phyloP scores from a whole-genome alignment of 2,329 filamentous ascomycete species.

The Rugonectria rugulosa region DNA sequence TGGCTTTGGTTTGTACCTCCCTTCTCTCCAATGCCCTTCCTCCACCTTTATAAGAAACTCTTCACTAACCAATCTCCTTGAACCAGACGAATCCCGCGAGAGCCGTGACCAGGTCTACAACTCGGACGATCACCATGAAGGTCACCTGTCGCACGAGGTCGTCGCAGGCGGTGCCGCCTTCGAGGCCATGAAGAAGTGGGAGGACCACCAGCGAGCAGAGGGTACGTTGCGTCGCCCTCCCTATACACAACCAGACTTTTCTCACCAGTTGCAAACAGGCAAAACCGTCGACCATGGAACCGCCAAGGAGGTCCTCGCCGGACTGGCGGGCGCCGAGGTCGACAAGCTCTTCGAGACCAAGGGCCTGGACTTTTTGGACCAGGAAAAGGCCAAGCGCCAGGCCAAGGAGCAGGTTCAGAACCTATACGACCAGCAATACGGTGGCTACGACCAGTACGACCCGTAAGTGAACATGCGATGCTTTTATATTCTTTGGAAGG shows the following conservation, averaged over 20 bases:
- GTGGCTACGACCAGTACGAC: slow-evolving; percentile 57
- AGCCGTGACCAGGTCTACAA: slow-evolving; percentile 53
- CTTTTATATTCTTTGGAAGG: background rate
- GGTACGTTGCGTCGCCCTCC: slow-evolving; percentile 53
- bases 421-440: slow-evolving; percentile 66
- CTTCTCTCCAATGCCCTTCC: no score
- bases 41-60: fast-evolving
- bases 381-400: slow-evolving; percentile 64
- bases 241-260: background rate
- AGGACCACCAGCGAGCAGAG: slow-evolving; percentile 75
- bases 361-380: slow-evolving; percentile 67
- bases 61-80: background rate
- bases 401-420: slow-evolving; percentile 65
- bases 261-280: background rate
- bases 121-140: slow-evolving; percentile 56
- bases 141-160: slow-evolving; percentile 74
- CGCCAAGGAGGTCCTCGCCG: slow-evolving; percentile 79
- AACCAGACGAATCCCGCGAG: slow-evolving; percentile 18
- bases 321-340: slow-evolving; percentile 76
- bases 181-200: slow-evolving; percentile 80
- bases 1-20: slow-evolving; percentile 16
- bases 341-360: slow-evolving; percentile 79
- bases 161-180: slow-evolving; percentile 80
- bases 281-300: slow-evolving; percentile 74
- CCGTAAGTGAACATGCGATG: slow-evolving; percentile 53